These are phyloP conservation scores for Avena atlantica DNA, from an alignment of 176 grass and related monocot genomes.

Conservation along the genomic window DNA sequence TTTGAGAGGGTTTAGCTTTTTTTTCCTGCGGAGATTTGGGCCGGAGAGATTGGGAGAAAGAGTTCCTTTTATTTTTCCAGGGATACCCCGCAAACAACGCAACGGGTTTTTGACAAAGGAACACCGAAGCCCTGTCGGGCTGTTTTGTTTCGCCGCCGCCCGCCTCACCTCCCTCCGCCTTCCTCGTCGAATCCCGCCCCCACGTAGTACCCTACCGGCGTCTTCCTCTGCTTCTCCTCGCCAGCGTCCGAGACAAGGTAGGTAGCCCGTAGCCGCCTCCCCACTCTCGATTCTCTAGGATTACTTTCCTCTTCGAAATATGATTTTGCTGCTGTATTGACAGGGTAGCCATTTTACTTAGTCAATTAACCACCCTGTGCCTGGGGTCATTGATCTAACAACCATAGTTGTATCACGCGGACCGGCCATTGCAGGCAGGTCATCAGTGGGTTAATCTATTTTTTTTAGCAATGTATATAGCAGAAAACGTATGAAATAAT, in stretches of 20 bases:
- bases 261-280: constrained; percentile 24
- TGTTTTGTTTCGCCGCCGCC: neutral
- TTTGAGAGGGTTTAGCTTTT: neutral
- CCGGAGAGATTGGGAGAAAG: too few species aligned
- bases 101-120: neutral
- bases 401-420: neutral
- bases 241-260: constrained; percentile 1
- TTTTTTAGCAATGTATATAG: neutral
- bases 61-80: too few species aligned
- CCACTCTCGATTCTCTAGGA: constrained; percentile 1
- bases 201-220: neutral
- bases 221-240: neutral
- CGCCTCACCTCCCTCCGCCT: neutral
- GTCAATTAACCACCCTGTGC: too few species aligned
- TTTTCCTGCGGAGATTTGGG: neutral
- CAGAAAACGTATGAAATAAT: neutral
- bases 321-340: too few species aligned
- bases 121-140: neutral
- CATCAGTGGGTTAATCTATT: neutral
- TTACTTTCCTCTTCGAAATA: neutral
- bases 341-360: too few species aligned
- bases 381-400: too few species aligned
- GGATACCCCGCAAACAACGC: neutral
- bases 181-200: neutral
- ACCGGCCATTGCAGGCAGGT: neutral